Evolutionary conservation across 2,329 filamentous ascomycete species (phyloP), one percentile per base, ranked within the genome.

Genomic region (Aspergillus thermomutatus): DNA sequence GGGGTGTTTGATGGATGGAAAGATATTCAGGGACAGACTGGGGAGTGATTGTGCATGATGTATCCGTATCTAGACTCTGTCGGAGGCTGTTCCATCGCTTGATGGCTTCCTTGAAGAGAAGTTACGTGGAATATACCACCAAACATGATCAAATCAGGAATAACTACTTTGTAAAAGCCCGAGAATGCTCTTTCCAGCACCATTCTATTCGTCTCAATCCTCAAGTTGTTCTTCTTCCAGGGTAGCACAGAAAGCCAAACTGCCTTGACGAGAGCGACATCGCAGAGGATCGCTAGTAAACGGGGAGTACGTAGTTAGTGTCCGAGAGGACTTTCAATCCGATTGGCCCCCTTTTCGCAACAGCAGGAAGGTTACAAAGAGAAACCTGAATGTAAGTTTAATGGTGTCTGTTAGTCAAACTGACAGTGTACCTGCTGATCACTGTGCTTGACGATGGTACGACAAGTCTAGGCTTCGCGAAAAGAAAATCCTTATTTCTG

Each of bases 1-100:
- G 52, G 55, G n/a, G 61, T 61, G 7, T 77, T 77, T 65, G 61
- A 64, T 26, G 65, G 63, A 10, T 79, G 76, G 77, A 68, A 60
- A 46, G 61, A 60, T 10, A 45, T 79, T 46, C 62, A 69, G 53
- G 63, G 57, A 37, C 71, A 77, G 49, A 25, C 51, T 47, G 53
- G 11, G n/a, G 43, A 43, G 47, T 46, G 23, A 23, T 23, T 43
- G 4, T n/a, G 4, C 4, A 21, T 11, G 4, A n/a, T 7, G 31
- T 37, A 7, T 37, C 14, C 3, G 31, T 17, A 6, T 14, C 5
- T 37, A 17, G 7, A 14, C 31, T 17, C 31, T 7, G n/a, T n/a
- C n/a, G 28, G 28, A 4, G 14, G 11, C 11, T 31, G 28, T 31
- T 31, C 4, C 28, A 31, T 31, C 28, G 4, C 11, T 31, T 4